Evolutionary conservation across 495 filamentous ascomycete genomes (phyloP).

Genomic region (Penicillium canariense): DNA sequence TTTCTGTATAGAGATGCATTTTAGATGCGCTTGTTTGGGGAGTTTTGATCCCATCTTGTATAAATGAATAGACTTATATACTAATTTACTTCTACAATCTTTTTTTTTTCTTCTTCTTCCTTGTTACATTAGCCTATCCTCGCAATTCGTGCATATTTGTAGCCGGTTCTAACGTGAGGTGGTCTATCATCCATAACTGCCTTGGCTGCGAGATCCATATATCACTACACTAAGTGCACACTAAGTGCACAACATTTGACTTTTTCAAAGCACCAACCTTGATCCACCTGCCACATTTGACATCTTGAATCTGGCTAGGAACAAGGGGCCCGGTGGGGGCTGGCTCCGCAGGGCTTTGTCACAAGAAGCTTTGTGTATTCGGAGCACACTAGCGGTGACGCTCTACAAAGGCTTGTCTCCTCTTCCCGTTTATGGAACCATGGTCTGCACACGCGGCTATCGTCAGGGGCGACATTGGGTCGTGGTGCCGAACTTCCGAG

Average conservation of each 20-base stretch:
- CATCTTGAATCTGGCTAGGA: slow-evolving; percentile 55
- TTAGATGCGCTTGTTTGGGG: background rate
- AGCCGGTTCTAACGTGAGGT: too few species aligned
- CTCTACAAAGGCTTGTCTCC: slow-evolving; percentile 55
- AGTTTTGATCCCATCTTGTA: background rate
- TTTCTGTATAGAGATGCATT: background rate
- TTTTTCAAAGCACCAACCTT: slow-evolving; percentile 12
- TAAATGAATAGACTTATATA: background rate
- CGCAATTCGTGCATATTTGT: too few species aligned
- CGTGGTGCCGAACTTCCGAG: slow-evolving; percentile 38
- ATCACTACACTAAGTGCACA: too few species aligned
- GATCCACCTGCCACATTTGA: slow-evolving; percentile 10
- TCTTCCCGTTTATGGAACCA: slow-evolving; percentile 45
- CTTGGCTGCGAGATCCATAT: too few species aligned
- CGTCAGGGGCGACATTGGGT: slow-evolving; percentile 38
- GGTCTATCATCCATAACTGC: too few species aligned
- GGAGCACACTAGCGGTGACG: slow-evolving; percentile 52
- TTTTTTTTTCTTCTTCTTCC: background rate
- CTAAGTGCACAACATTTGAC: slow-evolving; percentile 8
- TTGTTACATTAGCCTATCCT: too few species aligned
- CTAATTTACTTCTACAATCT: background rate
- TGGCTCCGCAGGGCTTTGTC: slow-evolving; percentile 53
- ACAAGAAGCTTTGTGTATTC: slow-evolving; percentile 59
- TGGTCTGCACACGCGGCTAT: slow-evolving; percentile 48
- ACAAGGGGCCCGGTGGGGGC: slow-evolving; percentile 51